Conservation (phyloP, 805 yeast genomes). For the Starmerella apicola region DNA sequence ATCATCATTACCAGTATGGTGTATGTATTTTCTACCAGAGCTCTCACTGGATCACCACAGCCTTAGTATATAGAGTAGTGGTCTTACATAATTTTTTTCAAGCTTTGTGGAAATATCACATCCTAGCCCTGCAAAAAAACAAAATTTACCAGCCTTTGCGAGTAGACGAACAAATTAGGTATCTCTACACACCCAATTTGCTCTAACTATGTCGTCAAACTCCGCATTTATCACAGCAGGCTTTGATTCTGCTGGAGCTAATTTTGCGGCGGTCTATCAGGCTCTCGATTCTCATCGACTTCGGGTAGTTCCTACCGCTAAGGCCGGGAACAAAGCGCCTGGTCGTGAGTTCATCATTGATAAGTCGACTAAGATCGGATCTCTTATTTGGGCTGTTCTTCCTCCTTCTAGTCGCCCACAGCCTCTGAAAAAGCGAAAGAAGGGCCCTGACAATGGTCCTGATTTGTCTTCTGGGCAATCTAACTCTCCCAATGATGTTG, state of each 20-base stretch:
- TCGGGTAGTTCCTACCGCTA: slow-evolving; percentile 31
- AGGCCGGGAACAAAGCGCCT: slow-evolving; percentile 36
- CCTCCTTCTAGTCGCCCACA: slow-evolving; percentile 4
- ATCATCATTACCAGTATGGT: no score
- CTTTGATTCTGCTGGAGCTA: slow-evolving; percentile 53
- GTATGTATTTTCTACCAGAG: no score
- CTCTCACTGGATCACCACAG: no score
- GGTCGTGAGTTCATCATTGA: slow-evolving; percentile 39
- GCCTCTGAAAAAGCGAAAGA: slow-evolving; percentile 21
- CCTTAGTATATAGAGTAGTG: no score
- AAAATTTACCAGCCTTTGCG: no score
- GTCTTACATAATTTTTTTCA: slow-evolving; percentile 5
- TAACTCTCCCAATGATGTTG: slow-evolving; percentile 21
- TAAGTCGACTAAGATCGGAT: slow-evolving; percentile 38
- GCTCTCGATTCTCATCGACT: slow-evolving; percentile 63
- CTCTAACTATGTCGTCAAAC: slow-evolving; percentile 3
- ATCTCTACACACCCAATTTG: no score
- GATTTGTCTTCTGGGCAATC: no score
- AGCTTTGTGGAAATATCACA: not conserved
- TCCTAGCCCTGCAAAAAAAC: no score
- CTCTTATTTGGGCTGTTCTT: slow-evolving; percentile 37
- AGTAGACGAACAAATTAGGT: no score
- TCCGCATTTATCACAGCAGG: slow-evolving; percentile 21
- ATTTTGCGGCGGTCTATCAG: slow-evolving; percentile 50
- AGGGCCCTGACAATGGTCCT: slow-evolving; percentile 2